Percentiles rank a stretch among this genome's conserved stretches.
Evolutionary conservation across 1,284 basidiomycete species (phyloP).

Genomic region (Microstroma glucosiphilum): DNA sequence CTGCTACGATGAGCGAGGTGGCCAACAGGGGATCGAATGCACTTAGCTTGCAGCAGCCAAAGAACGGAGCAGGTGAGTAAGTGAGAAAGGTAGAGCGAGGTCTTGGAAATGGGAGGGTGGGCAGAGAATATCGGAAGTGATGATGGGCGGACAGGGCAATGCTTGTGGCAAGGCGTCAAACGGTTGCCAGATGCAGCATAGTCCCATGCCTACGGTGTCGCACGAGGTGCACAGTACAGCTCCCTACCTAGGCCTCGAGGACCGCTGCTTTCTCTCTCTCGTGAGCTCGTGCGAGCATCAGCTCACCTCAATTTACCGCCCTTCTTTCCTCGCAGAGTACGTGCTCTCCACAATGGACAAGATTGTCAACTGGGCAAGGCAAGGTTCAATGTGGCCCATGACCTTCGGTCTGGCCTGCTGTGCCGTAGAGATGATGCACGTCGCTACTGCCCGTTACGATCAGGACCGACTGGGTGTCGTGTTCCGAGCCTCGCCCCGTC

Average conservation of each 20-base stretch:
- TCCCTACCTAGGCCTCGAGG: too few species aligned
- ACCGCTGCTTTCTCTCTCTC: too few species aligned
- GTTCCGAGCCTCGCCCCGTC: constrained; percentile 95
- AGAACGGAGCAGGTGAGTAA: constrained; percentile 59
- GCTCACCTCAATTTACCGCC: neutral
- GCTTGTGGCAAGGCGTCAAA: too few species aligned
- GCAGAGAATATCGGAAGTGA: too few species aligned
- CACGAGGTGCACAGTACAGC: too few species aligned
- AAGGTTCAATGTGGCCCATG: constrained; percentile 99
- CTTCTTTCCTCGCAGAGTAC: constrained; percentile 66
- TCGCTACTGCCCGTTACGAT: constrained; percentile 97
- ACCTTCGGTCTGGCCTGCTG: constrained; percentile 97
- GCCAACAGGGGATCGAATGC: constrained; percentile 44
- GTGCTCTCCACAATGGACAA: constrained; percentile 93
- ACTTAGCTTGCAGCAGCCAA: constrained; percentile 72
- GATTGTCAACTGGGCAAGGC: constrained; percentile 93
- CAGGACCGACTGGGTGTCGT: constrained; percentile 96
- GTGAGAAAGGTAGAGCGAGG: too few species aligned
- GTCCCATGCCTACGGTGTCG: too few species aligned
- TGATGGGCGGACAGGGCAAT: too few species aligned
- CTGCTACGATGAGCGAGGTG: constrained; percentile 49
- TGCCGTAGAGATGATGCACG: constrained; percentile 84
- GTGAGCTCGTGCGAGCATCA: too few species aligned
- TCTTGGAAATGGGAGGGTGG: too few species aligned
- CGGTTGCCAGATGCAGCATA: too few species aligned